Base-by-base conservation (phyloP, 306 rosid genomes). In the Elaeagnus macrophylla region DNA sequence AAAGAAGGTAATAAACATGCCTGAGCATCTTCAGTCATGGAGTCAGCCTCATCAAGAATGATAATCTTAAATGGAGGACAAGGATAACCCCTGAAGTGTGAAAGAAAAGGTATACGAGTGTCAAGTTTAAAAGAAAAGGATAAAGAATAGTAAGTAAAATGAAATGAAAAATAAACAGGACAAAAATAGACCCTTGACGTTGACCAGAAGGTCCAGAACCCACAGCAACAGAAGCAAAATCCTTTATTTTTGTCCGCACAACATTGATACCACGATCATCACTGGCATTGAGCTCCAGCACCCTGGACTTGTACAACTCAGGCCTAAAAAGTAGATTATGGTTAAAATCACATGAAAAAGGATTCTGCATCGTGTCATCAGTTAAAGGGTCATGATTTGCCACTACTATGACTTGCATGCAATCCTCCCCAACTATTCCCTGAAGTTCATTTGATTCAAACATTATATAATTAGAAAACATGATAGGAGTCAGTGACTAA, bases 21-120 rank as follows among this genome's bases (percentile, higher is more conserved):
- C 93, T 84, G 96, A 80, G 99, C 96, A 78, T 91, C 99, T 82
- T 91, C 96, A 0, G 96, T 87, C 96, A 91, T 91, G 47, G 99
- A 91, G 71, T 91, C 99, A 0, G 99, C 99, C 77, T 91, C 99
- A 32, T 91, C 99, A 2, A 91, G 82, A 55, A 91, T 88, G 57
- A 91, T 87, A 50, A 91, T 87, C 82, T 91, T 91, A 68, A 61
- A 91, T 6, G 95, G 96, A 12, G 95, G 96, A 46, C 95, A 91
- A 25, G 93, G 99, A 62, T 87, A 78, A 43, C 78, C 84, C 72
- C 96, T 87, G 69, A 64, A 66, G 12, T 25, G 32, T 25, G 32
- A 25, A 25, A 25, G 2, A 25, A 25, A 25, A 25, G 2, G 3
- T 25, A 25, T 25, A 25, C n/a, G n/a, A n/a, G n/a, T n/a, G n/a